phyloP scores from a whole-genome alignment of 306 rosid genomes.

The Cicer judaicum region DNA sequence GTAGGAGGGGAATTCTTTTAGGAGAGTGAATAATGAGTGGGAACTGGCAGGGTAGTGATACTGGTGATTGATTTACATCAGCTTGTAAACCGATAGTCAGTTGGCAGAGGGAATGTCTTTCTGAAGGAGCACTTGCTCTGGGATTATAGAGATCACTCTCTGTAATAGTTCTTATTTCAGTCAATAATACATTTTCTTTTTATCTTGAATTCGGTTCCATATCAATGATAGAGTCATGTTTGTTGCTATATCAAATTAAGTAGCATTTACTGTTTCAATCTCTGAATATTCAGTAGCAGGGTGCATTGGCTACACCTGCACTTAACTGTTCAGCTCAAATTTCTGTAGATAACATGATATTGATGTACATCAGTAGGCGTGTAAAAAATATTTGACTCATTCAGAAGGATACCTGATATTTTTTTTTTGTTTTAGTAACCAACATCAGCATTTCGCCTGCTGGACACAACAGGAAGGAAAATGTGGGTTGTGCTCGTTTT shows the following conservation, averaged over 20 bases:
- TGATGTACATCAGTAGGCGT: not conserved
- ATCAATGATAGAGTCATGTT: not conserved
- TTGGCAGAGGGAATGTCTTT: too few relatives aligned
- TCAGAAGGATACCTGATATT: not conserved
- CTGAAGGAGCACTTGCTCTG: too few relatives aligned
- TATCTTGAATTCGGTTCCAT: not conserved
- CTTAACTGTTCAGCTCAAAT: constrained; percentile 19
- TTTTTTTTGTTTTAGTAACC: not conserved
- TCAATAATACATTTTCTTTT: not conserved
- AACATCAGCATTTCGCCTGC: not conserved
- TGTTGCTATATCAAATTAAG: constrained; percentile 22
- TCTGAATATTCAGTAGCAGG: not conserved
- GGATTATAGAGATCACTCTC: too few relatives aligned
- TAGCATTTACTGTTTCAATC: constrained; percentile 7
- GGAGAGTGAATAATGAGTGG: too few relatives aligned
- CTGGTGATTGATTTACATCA: too few relatives aligned
- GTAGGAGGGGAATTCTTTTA: too few relatives aligned
- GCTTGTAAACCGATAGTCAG: too few relatives aligned
- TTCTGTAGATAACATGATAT: constrained; percentile 12
- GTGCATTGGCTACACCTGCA: constrained; percentile 3
- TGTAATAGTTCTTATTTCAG: not conserved
- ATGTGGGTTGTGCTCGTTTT: not conserved
- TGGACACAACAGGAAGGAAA: not conserved
- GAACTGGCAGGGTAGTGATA: too few relatives aligned
- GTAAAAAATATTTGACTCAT: constrained; percentile 5